phyloP scores from a whole-genome alignment of 2,329 filamentous ascomycete species.

The Xylariaceae sp. region DNA sequence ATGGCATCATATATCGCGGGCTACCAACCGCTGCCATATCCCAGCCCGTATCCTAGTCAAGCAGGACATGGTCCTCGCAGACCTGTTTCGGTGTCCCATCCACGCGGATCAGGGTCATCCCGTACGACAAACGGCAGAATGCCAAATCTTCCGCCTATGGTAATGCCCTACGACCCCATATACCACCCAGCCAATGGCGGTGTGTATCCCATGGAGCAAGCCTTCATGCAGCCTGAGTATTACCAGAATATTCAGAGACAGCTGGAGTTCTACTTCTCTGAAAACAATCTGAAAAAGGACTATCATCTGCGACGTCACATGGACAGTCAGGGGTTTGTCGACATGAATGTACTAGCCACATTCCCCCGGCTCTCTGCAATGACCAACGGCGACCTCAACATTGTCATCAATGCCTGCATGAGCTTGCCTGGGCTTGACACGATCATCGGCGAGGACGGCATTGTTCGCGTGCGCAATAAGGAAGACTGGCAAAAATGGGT shows the following conservation, averaged over 20 bases:
- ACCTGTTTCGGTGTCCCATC: conserved; percentile 23
- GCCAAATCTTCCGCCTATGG: conserved; percentile 40
- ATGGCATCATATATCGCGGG: conserved; percentile 17
- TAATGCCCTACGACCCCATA: conserved; percentile 57
- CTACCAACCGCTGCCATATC: conserved; percentile 25
- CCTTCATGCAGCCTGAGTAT: conserved; percentile 39
- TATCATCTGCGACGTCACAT: conserved; percentile 84
- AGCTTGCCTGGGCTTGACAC: conserved; percentile 73
- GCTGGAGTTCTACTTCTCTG: conserved; percentile 94
- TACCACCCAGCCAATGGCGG: conserved; percentile 55
- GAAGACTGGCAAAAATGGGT: conserved; percentile 81
- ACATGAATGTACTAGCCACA: conserved; percentile 71
- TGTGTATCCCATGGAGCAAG: conserved; percentile 39
- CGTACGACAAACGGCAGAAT: conserved; percentile 20
- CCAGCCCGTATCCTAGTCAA: conserved; percentile 21
- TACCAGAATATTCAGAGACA: conserved; percentile 37
- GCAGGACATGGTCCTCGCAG: conserved; percentile 20
- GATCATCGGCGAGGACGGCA: conserved; percentile 69
- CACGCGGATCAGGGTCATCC: conserved; percentile 16
- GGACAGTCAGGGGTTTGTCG: conserved; percentile 93
- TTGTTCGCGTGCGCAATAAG: conserved; percentile 73
- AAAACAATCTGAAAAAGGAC: conserved; percentile 94
- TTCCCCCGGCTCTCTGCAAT: conserved; percentile 82
- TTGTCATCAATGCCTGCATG: conserved; percentile 73
- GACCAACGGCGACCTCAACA: conserved; percentile 63